phyloP scores from a whole-genome alignment of 768 basidiomycete species.

The Pleurotus pulmonarius region DNA sequence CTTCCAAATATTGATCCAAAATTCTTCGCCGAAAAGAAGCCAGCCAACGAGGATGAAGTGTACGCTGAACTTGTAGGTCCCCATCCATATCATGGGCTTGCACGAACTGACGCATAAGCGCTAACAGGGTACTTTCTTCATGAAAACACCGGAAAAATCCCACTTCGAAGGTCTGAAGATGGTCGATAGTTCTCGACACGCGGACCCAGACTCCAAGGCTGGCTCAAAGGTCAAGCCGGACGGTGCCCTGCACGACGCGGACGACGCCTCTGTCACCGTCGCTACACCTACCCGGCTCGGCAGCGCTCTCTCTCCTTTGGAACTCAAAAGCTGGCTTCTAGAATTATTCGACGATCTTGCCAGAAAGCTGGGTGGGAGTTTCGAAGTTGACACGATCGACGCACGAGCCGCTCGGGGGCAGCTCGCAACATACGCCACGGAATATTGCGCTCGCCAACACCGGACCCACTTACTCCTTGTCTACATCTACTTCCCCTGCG shows the following conservation, averaged over 20 bases:
- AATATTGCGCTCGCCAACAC: slow-evolving; percentile 20
- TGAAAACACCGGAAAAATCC: too few relatives aligned
- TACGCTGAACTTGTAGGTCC: too few relatives aligned
- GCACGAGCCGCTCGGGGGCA: slow-evolving; percentile 13
- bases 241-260: not conserved
- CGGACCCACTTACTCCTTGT: slow-evolving; percentile 27
- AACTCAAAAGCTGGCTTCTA: not conserved
- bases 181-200: not conserved
- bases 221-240: not conserved
- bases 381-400: not conserved
- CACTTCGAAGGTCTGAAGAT: not conserved
- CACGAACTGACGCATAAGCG: too few relatives aligned
- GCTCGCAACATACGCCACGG: slow-evolving; percentile 20
- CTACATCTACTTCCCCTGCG: slow-evolving; percentile 19
- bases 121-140: too few relatives aligned
- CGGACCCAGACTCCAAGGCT: not conserved
- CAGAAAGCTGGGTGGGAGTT: not conserved
- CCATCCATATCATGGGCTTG: too few relatives aligned
- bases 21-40: too few relatives aligned
- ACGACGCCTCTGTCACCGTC: not conserved
- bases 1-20: too few relatives aligned
- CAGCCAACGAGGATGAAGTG: too few relatives aligned
- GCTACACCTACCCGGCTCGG: not conserved
- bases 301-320: not conserved
- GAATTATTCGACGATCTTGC: not conserved